Evolutionary conservation across 371 early-diverging fungal species (phyloP), one percentile per base, ranked within the genome.

Genomic region (Mortierella sp.): DNA sequence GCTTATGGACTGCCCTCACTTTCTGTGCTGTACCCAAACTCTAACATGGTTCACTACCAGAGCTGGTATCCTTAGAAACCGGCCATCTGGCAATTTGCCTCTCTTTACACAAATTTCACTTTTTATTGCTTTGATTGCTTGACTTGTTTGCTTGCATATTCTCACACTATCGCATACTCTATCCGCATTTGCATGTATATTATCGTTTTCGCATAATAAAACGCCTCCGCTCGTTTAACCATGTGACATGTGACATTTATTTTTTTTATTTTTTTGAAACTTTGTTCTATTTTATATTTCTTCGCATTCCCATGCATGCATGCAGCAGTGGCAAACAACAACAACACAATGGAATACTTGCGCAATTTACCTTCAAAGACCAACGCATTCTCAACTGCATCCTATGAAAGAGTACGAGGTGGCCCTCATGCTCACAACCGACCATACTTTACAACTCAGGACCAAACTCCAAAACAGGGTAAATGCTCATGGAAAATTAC

Each of bases 311-410:
- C 8, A 12, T 12, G 12, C 40, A 40, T 43, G 43, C 43, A 43
- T 20, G 22, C 30, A 4, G 4, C 30, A n/a, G n/a, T n/a, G 51
- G 18, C 54, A 49, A 49, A 49, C 11, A 60, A 61, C 35, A 60
- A 59, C 52, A 54, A 43, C 28, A 51, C 35, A 22, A 58, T 79
- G 79, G 79, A 79, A 51, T 68, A 68, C 62, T 60, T 79, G 8
- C 75, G 79, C 40, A 74, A 79, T 40, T 59, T 79, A 6, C 88
- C 88, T 22, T 87, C 88, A 66, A 85, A 87, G 45, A 85, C 80
- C 45, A 83, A 86, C 10, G 87, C 73, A 70, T 75, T 72, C 49
- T 75, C 73, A 16, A 72, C 83, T 5, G 86, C 84, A 1, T 83
- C 77, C 18, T 84, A 74, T 43, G 84, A 85, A 73, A 83, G 72